phyloP scores from a whole-genome alignment of 257 asterid genomes.

The Echium plantagineum region DNA sequence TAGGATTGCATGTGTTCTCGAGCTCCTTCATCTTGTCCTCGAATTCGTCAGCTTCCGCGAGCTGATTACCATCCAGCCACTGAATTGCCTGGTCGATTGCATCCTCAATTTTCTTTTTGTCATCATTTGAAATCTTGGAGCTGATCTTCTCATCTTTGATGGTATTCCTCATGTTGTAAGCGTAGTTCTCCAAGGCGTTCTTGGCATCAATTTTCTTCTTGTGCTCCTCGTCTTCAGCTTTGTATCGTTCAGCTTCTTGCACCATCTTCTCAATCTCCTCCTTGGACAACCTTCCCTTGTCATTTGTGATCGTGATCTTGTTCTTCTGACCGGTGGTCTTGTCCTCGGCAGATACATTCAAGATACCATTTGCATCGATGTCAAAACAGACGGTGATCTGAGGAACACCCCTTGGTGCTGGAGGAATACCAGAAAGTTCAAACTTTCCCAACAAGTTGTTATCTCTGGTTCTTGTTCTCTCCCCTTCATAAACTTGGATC shows the following conservation, averaged over 20 bases:
- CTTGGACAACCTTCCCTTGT: not conserved
- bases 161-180: not conserved
- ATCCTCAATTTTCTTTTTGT: not conserved
- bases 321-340: not conserved
- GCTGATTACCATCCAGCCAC: not conserved
- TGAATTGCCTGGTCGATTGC: too few species aligned
- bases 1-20: too few species aligned
- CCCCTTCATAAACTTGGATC: not conserved
- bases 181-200: not conserved
- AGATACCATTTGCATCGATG: not conserved
- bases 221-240: not conserved
- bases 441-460: not conserved
- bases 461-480: not conserved
- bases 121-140: not conserved
- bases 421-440: not conserved
- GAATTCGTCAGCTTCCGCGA: too few species aligned
- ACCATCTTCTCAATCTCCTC: not conserved
- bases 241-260: not conserved
- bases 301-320: not conserved
- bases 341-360: not conserved
- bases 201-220: not conserved
- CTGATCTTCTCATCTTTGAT: not conserved
- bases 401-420: not conserved
- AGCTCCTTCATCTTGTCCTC: too few species aligned
- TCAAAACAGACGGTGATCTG: not conserved